These are phyloP conservation scores for Paramecium sonneborni DNA, from an alignment of 73 alveolate genomes.

Conservation along the genomic window DNA sequence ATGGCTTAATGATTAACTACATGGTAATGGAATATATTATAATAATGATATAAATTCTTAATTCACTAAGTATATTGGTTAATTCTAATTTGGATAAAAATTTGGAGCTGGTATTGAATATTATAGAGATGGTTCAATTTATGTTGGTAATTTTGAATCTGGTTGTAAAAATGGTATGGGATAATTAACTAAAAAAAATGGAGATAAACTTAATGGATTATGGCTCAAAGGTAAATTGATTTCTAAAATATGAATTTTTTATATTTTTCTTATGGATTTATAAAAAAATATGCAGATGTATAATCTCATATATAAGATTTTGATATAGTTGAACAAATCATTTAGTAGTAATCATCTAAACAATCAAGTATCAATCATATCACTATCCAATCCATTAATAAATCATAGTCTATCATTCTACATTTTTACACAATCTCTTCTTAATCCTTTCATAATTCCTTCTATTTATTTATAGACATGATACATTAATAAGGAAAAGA, in stretches of 20 bases:
- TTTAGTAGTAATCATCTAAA: neutral
- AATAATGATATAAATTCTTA: constrained; percentile 17
- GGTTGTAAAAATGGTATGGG: constrained; percentile 32
- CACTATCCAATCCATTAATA: neutral
- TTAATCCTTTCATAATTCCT: neutral
- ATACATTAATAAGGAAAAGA: neutral
- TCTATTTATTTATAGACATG: constrained; percentile 18
- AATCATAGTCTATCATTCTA: neutral
- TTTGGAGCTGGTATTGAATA: constrained; percentile 27
- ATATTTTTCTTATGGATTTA: neutral
- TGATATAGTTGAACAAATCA: neutral
- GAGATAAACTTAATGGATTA: neutral
- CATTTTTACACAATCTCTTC: neutral
- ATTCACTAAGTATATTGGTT: neutral
- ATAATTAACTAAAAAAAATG: neutral
- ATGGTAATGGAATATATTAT: constrained; percentile 54
- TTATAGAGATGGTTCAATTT: constrained; percentile 26
- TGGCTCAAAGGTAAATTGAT: constrained; percentile 15
- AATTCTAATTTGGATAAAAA: neutral
- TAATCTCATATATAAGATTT: neutral
- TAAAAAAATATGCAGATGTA: neutral
- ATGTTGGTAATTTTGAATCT: constrained; percentile 13
- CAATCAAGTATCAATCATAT: neutral
- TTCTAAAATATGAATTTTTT: neutral
- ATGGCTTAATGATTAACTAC: constrained; percentile 50